Evolutionary conservation across 2,329 filamentous ascomycete genomes (phyloP).

Genomic region (Verticillium dahliae): DNA sequence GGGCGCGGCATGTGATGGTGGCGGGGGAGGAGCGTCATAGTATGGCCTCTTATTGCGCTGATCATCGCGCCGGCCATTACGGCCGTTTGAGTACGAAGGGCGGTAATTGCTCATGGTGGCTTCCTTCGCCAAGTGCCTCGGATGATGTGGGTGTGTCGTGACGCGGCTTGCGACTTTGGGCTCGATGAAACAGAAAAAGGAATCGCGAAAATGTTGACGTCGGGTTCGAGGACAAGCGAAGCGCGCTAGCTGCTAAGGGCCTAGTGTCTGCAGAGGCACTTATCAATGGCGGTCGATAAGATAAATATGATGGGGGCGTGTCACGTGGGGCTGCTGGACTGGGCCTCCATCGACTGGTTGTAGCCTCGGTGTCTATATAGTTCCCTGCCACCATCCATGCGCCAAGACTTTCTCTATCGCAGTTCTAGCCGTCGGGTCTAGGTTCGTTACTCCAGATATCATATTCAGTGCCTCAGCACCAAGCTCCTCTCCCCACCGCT

Average conservation of each 20-base stretch:
- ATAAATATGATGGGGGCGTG: background rate
- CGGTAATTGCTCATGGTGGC: constrained; percentile 1
- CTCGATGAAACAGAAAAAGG: background rate
- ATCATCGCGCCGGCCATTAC: background rate
- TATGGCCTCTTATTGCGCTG: background rate
- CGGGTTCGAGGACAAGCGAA: background rate
- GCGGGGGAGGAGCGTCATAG: background rate
- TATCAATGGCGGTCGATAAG: background rate
- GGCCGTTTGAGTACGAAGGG: background rate
- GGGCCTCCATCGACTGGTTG: background rate
- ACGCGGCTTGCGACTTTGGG: background rate
- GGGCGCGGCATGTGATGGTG: background rate
- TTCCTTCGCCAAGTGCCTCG: background rate
- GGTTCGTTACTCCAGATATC: background rate
- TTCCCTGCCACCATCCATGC: background rate
- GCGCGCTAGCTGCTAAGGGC: background rate
- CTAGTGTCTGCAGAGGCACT: background rate
- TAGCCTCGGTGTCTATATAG: background rate
- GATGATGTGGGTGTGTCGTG: background rate
- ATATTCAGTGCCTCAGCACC: background rate
- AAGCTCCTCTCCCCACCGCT: background rate
- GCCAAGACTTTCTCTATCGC: background rate
- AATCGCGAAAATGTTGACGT: background rate
- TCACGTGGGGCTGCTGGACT: background rate
- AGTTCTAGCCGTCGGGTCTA: background rate